phyloP scores from a whole-genome alignment of 345 rosid genomes.

The Salix suchowensis region DNA sequence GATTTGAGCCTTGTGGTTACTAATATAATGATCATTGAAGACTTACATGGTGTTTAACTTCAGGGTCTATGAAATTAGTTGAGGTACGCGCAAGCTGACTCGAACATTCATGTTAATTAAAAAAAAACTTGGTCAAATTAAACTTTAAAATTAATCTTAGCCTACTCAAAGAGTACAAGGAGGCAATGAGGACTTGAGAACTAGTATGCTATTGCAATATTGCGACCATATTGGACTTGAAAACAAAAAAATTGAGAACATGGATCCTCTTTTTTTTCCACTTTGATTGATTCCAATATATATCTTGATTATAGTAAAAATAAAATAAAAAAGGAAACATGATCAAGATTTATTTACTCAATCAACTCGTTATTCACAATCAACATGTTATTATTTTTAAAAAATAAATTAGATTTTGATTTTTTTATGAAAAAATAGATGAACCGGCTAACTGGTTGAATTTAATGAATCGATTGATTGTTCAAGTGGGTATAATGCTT shows the following conservation, averaged over 20 bases:
- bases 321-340: neutral
- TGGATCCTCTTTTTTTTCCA: neutral
- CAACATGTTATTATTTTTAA: neutral
- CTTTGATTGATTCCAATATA: neutral
- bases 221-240: neutral
- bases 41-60: too few species aligned
- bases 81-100: rapidly evolving
- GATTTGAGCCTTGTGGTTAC: too few species aligned
- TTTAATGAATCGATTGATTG: too few species aligned
- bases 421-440: too few species aligned
- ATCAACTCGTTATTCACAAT: too few species aligned
- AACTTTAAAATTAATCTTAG: neutral
- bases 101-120: neutral
- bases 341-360: neutral
- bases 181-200: neutral
- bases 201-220: neutral
- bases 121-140: neutral
- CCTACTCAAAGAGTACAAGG: neutral
- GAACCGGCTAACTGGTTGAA: too few species aligned
- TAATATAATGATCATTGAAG: too few species aligned
- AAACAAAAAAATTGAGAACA: neutral
- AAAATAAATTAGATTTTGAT: too few species aligned
- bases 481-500: too few species aligned
- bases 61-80: too few species aligned
- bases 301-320: neutral